These are phyloP conservation scores for Nitzschia sp. DNA, from an alignment of 108 stramenopile species.

Conservation along the genomic window DNA sequence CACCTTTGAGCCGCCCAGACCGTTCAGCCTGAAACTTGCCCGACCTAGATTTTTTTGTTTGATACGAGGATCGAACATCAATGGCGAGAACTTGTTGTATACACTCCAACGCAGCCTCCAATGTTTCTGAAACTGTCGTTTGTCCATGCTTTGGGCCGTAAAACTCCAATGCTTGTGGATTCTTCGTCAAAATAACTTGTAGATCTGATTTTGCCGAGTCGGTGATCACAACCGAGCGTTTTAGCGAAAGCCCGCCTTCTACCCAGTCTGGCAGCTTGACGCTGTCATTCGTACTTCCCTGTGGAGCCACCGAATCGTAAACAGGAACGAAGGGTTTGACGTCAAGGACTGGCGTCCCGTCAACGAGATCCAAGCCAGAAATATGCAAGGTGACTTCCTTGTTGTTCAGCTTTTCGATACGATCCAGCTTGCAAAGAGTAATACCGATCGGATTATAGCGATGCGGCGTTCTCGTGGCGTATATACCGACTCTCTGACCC, in stretches of 20 bases:
- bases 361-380: conserved; percentile 88
- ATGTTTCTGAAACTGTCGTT: conserved; percentile 38
- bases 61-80: conserved; percentile 79
- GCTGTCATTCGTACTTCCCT: neutral
- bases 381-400: conserved; percentile 54
- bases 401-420: conserved; percentile 34
- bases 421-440: conserved; percentile 83
- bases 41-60: conserved; percentile 73
- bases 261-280: conserved; percentile 73
- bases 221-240: conserved; percentile 53
- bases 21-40: conserved; percentile 84
- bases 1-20: conserved; percentile 51
- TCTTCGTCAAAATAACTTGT: conserved; percentile 29
- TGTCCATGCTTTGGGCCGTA: conserved; percentile 64
- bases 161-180: conserved; percentile 57
- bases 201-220: conserved; percentile 51
- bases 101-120: conserved; percentile 38
- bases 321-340: conserved; percentile 91
- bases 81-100: conserved; percentile 76
- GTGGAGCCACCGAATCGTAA: conserved; percentile 72
- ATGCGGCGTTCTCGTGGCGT: conserved; percentile 96
- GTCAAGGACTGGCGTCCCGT: conserved; percentile 94
- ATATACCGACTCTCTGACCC: conserved; percentile 92
- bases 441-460: conserved; percentile 95
- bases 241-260: conserved; percentile 58